These are phyloP conservation scores for Jamesozyma lodderae DNA, from an alignment of 805 yeast genomes.

Conservation along the genomic window DNA sequence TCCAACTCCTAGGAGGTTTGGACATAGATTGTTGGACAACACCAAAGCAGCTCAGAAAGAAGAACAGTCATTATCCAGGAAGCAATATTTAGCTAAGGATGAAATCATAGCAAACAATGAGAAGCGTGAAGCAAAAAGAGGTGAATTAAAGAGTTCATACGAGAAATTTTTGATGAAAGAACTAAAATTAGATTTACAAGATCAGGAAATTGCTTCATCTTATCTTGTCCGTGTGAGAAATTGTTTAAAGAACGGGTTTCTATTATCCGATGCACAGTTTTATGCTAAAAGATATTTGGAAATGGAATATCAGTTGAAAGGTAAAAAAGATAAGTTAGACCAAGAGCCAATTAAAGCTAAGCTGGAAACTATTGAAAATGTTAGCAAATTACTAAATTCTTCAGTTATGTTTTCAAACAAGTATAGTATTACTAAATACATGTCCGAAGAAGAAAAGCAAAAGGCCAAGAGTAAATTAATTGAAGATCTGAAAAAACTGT, in stretches of 20 bases:
- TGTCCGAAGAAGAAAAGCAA: conserved; percentile 29
- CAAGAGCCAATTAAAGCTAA: conserved; percentile 24
- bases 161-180: conserved; percentile 17
- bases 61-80: conserved; percentile 53
- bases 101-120: conserved; percentile 36
- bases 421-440: conserved; percentile 12
- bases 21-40: conserved; percentile 49
- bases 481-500: conserved; percentile 15
- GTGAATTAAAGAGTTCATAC: conserved; percentile 25
- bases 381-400: conserved; percentile 10
- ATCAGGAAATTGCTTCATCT: conserved; percentile 33
- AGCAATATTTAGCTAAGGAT: conserved; percentile 51
- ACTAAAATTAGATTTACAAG: conserved; percentile 20
- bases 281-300: conserved; percentile 47
- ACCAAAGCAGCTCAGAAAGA: conserved; percentile 44
- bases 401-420: conserved; percentile 24
- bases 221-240: conserved; percentile 50
- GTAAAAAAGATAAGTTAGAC: conserved; percentile 31
- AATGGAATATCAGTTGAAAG: conserved; percentile 36
- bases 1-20: conserved; percentile 83
- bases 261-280: conserved; percentile 45
- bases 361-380: conserved; percentile 10
- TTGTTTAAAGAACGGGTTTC: conserved; percentile 50
- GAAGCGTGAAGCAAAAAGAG: conserved; percentile 36
- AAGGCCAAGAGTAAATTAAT: conserved; percentile 21